Conservation (phyloP, 2,329 filamentous ascomycete genomes). For the Ophiocordyceps sinensis region DNA sequence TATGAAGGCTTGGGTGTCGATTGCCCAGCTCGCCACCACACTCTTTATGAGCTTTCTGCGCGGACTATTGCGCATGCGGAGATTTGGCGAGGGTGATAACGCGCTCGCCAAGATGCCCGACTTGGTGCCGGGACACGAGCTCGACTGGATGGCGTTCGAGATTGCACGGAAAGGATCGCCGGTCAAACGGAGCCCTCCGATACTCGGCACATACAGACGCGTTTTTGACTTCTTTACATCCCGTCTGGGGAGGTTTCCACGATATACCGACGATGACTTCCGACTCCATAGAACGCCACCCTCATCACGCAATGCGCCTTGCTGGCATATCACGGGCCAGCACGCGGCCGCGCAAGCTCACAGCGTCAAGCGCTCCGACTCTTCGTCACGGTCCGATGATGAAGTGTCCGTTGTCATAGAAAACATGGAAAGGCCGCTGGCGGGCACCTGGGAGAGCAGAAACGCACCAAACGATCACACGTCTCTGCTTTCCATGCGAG, state of each 20-base stretch:
- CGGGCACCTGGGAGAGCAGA: too few species aligned
- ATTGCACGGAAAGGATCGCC: conserved; percentile 1
- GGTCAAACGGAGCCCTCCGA: neutral
- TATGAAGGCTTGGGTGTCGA: conserved; percentile 7
- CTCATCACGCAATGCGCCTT: too few species aligned
- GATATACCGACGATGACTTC: too few species aligned
- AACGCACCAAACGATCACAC: too few species aligned
- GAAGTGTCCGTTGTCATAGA: too few species aligned
- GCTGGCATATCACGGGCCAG: too few species aligned
- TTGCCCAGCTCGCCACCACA: conserved; percentile 7
- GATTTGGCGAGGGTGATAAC: conserved; percentile 6
- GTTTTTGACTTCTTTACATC: neutral
- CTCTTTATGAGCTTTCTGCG: conserved; percentile 8
- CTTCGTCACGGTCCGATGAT: too few species aligned
- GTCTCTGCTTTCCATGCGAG: neutral
- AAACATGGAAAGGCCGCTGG: too few species aligned
- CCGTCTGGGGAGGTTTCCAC: too few species aligned
- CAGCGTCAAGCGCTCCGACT: too few species aligned
- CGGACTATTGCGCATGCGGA: conserved; percentile 6
- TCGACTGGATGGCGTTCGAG: conserved; percentile 10
- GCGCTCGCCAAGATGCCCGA: conserved; percentile 4
- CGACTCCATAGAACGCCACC: too few species aligned
- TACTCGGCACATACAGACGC: neutral
- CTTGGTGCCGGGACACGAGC: conserved; percentile 7
- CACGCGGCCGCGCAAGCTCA: too few species aligned